Evolutionary conservation across 495 filamentous ascomycete species (phyloP).

Genomic region (Xanthoparmelia taractica): DNA sequence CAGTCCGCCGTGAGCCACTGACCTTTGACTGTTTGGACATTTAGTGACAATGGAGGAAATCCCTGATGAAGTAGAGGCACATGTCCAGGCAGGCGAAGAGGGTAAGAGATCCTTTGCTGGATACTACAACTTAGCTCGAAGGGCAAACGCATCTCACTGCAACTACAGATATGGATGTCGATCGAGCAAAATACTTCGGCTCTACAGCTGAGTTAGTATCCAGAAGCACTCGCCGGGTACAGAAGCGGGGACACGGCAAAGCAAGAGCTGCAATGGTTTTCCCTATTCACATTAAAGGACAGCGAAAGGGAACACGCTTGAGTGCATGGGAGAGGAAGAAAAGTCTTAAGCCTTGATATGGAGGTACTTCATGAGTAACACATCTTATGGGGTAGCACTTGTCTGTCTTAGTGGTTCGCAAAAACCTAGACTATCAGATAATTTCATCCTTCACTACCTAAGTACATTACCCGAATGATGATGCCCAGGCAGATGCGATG

Average conservation of each 20-base stretch:
- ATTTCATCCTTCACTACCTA: too few relatives aligned
- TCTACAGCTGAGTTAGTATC: slow-evolving; percentile 24
- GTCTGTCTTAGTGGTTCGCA: too few relatives aligned
- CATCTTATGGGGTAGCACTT: too few relatives aligned
- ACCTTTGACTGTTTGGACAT: background rate
- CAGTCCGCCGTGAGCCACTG: background rate
- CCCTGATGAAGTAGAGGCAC: slow-evolving; percentile 27
- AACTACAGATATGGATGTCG: slow-evolving; percentile 36
- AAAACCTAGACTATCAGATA: too few relatives aligned
- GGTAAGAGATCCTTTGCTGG: slow-evolving; percentile 27
- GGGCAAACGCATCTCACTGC: slow-evolving; percentile 23
- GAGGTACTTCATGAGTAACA: too few relatives aligned
- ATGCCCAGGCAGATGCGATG: too few relatives aligned
- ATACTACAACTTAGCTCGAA: background rate
- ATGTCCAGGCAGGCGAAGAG: slow-evolving; percentile 20
- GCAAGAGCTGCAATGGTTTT: slow-evolving; percentile 42
- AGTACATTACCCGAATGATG: too few relatives aligned
- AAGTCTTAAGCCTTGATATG: slow-evolving; percentile 11
- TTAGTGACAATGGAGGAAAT: slow-evolving; percentile 1
- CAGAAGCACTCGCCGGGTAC: slow-evolving; percentile 22
- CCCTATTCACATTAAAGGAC: slow-evolving; percentile 21
- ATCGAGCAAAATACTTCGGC: slow-evolving; percentile 28
- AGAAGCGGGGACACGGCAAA: slow-evolving; percentile 34
- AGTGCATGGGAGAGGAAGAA: slow-evolving; percentile 7
- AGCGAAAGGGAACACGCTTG: slow-evolving; percentile 13